phyloP scores from a whole-genome alignment of 768 basidiomycete genomes.

The Scleroderma citrinum region DNA sequence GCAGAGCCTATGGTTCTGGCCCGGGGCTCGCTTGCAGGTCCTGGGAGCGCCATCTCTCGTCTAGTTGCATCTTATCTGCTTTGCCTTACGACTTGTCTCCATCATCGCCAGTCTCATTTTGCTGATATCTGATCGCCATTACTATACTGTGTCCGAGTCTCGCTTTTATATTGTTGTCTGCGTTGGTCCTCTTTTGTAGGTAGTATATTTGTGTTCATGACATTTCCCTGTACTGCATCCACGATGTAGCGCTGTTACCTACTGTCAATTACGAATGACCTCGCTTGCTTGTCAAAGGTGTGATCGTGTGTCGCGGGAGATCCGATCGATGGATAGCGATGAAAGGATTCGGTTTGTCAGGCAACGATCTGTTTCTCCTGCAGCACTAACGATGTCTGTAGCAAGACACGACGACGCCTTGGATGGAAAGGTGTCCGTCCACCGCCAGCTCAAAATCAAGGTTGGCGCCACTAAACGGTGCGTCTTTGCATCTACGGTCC shows the following conservation, averaged over 20 bases:
- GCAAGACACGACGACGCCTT: slow-evolving; percentile 4
- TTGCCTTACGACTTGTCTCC: slow-evolving; percentile 20
- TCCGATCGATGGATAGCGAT: slow-evolving; percentile 4
- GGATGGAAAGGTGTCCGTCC: slow-evolving; percentile 31
- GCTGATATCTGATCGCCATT: neutral
- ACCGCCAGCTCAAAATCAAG: slow-evolving; percentile 76
- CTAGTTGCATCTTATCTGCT: slow-evolving; percentile 13
- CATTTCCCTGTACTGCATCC: slow-evolving; percentile 29
- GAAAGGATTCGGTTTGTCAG: neutral
- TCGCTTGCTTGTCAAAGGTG: too few species aligned
- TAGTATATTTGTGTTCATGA: slow-evolving; percentile 27
- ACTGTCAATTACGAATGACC: slow-evolving; percentile 1
- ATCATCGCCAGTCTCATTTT: slow-evolving; percentile 5
- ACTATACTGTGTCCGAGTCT: slow-evolving; percentile 9
- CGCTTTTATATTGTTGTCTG: slow-evolving; percentile 18
- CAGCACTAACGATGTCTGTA: slow-evolving; percentile 6
- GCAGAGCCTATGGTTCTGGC: slow-evolving; percentile 7
- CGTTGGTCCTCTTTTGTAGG: slow-evolving; percentile 27
- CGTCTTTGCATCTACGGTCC: slow-evolving; percentile 5
- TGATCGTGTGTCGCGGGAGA: too few species aligned
- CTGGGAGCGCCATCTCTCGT: slow-evolving; percentile 9
- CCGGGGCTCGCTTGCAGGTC: slow-evolving; percentile 23
- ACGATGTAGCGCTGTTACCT: slow-evolving; percentile 26
- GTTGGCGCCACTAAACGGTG: slow-evolving; percentile 61
- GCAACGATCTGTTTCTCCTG: neutral